Evolutionary conservation across 306 rosid species (phyloP).

Genomic region (Corylus americana): DNA sequence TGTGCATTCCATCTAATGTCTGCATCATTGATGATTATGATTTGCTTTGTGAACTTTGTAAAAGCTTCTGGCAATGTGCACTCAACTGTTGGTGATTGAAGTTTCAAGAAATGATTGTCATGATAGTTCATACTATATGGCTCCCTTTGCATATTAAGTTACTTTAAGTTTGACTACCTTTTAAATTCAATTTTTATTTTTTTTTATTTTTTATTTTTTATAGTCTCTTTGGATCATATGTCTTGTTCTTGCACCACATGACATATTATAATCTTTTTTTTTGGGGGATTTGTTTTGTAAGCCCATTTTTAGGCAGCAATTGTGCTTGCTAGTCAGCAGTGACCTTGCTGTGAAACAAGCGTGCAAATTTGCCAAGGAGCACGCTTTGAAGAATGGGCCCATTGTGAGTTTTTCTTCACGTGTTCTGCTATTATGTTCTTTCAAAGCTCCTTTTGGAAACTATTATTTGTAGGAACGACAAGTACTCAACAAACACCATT

Average conservation of each 20-base stretch:
- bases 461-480: too few species aligned
- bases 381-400: too few species aligned
- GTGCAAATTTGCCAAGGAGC: too few species aligned
- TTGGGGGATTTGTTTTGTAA: not conserved
- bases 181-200: not conserved
- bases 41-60: not conserved
- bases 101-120: too few species aligned
- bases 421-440: too few species aligned
- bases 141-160: slow-evolving; percentile 6
- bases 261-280: not conserved
- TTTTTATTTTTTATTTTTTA: too few species aligned
- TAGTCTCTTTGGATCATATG: not conserved
- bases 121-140: not conserved
- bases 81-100: too few species aligned
- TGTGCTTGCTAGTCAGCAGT: not conserved
- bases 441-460: too few species aligned
- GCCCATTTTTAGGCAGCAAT: not conserved
- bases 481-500: too few species aligned
- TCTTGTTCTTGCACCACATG: not conserved
- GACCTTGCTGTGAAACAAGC: not conserved
- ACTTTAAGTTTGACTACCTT: not conserved
- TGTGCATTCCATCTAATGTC: not conserved
- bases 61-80: too few species aligned
- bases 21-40: not conserved
- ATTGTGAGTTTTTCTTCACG: too few species aligned